phyloP scores from a whole-genome alignment of 306 rosid species.

The Cucurbita pepo region DNA sequence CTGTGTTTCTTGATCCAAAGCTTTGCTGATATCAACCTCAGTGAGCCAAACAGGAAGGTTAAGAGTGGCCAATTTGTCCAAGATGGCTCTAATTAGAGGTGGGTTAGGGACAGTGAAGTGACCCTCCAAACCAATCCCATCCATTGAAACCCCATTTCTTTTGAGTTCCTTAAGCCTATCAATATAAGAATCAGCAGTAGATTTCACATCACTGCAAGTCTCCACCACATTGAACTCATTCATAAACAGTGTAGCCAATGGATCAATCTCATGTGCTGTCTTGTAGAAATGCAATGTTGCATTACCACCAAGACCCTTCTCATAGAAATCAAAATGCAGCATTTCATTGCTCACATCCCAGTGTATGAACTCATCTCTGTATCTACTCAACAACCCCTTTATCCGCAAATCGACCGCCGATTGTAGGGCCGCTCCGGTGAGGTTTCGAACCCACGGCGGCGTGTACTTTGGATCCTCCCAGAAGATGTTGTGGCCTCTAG shows the following conservation, averaged over 20 bases:
- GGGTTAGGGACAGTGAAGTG: slow-evolving; percentile 61
- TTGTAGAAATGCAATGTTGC: slow-evolving; percentile 53
- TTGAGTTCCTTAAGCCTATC: slow-evolving; percentile 33
- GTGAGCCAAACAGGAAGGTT: slow-evolving; percentile 86
- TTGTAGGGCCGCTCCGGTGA: slow-evolving; percentile 23
- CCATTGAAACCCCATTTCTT: slow-evolving; percentile 50
- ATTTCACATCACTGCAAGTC: slow-evolving; percentile 60
- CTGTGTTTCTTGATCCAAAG: slow-evolving; percentile 39
- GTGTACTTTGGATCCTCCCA: slow-evolving; percentile 87
- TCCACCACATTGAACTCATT: slow-evolving; percentile 89
- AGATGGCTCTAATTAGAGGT: slow-evolving; percentile 59
- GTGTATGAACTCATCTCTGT: slow-evolving; percentile 65
- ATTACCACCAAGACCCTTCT: slow-evolving; percentile 47
- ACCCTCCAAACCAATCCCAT: slow-evolving; percentile 84
- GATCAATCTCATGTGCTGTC: slow-evolving; percentile 59
- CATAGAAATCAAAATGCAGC: slow-evolving; percentile 95
- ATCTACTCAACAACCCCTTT: slow-evolving; percentile 48
- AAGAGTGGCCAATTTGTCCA: slow-evolving; percentile 76
- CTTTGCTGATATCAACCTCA: slow-evolving; percentile 69
- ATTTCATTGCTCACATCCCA: slow-evolving; percentile 96
- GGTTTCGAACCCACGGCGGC: slow-evolving; percentile 63
- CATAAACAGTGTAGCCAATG: slow-evolving; percentile 66
- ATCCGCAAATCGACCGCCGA: slow-evolving; percentile 51
- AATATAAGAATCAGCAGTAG: slow-evolving; percentile 58
- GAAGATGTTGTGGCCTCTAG: slow-evolving; percentile 85